phyloP scores from a whole-genome alignment of 805 yeast genomes.

The Starmerella floris region DNA sequence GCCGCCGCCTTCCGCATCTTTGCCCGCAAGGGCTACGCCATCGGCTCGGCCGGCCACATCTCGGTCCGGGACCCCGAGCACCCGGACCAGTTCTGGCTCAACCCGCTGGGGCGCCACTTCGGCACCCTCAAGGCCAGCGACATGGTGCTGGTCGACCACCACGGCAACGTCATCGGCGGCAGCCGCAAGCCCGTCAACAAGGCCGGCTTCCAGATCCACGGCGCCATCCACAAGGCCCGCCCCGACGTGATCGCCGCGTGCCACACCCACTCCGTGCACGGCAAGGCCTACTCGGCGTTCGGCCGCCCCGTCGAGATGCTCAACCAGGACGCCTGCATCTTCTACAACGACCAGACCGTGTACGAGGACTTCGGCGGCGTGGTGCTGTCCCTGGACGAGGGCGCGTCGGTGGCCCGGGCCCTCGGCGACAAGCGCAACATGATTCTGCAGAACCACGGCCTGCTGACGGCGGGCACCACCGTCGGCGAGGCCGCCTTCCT shows the following conservation, averaged over 20 bases:
- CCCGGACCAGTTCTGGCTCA: constrained; percentile 76
- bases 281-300: constrained; percentile 52
- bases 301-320: constrained; percentile 63
- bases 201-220: constrained; percentile 60
- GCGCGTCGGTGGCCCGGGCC: constrained; percentile 45
- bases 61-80: constrained; percentile 74
- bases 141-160: constrained; percentile 48
- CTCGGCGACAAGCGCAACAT: constrained; percentile 43
- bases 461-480: constrained; percentile 54
- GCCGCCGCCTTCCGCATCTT: constrained; percentile 77
- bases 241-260: constrained; percentile 63
- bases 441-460: constrained; percentile 61
- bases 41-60: constrained; percentile 78
- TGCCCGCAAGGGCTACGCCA: constrained; percentile 62
- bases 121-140: constrained; percentile 45
- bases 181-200: constrained; percentile 43
- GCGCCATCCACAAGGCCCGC: constrained; percentile 51
- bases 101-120: constrained; percentile 74
- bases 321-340: constrained; percentile 61
- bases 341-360: constrained; percentile 54
- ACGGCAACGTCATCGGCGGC: constrained; percentile 53
- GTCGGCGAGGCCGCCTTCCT: constrained; percentile 64
- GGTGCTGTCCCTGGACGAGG: constrained; percentile 55
- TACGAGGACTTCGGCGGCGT: constrained; percentile 66
- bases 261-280: constrained; percentile 53